phyloP scores from a whole-genome alignment of 108 stramenopile genomes.

The Pinguiococcus pyrenoidosus region DNA sequence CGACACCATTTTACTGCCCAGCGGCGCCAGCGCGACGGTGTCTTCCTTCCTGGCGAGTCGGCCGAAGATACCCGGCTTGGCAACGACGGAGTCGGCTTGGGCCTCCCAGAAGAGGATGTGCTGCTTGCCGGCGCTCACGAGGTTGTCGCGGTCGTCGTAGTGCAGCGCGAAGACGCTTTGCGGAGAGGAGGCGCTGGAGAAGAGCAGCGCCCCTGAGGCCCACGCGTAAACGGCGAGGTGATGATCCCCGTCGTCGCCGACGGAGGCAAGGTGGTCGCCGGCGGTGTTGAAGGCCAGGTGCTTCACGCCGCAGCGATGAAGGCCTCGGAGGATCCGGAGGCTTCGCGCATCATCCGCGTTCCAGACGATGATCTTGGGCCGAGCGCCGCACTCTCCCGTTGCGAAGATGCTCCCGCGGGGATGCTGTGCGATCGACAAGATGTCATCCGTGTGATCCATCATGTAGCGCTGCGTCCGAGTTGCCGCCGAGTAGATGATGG shows the following conservation, averaged over 20 bases:
- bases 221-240: constrained; percentile 41
- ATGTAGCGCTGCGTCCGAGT: constrained; percentile 34
- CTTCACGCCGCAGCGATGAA: constrained; percentile 29
- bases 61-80: constrained; percentile 22
- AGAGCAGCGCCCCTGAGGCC: constrained; percentile 25
- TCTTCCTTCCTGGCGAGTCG: too few species aligned
- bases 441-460: constrained; percentile 39
- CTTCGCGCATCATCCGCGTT: constrained; percentile 38
- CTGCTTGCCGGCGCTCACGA: constrained; percentile 16
- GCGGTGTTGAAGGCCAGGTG: constrained; percentile 41
- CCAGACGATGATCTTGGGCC: constrained; percentile 34
- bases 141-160: constrained; percentile 15
- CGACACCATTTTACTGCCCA: constrained; percentile 25
- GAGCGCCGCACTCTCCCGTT: constrained; percentile 38
- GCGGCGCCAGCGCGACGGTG: too few species aligned
- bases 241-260: constrained; percentile 39
- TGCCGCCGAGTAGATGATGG: not conserved
- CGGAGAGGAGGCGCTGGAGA: not conserved
- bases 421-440: constrained; percentile 41
- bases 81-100: constrained; percentile 1
- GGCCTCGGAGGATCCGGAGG: constrained; percentile 20
- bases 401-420: constrained; percentile 35
- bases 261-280: constrained; percentile 31
- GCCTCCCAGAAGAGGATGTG: constrained; percentile 28
- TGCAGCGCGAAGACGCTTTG: constrained; percentile 14